These are phyloP conservation scores for Exophiala viscosa DNA, from an alignment of 2,329 filamentous ascomycete genomes.

Conservation along the genomic window DNA sequence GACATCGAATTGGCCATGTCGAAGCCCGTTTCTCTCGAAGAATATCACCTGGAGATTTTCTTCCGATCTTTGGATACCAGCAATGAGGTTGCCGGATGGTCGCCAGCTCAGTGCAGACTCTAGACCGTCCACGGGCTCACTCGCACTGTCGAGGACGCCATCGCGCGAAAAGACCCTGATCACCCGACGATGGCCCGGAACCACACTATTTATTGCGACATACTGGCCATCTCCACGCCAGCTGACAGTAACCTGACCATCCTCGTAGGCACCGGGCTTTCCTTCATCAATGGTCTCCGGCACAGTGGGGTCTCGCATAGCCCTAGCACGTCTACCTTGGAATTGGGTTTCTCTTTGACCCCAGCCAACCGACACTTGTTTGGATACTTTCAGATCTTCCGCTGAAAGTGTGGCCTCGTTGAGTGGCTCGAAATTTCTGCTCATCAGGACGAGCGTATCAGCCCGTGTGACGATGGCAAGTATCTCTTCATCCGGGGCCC, in stretches of 20 bases:
- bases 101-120: slow-evolving; percentile 86
- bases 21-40: slow-evolving; percentile 93
- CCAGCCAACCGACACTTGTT: slow-evolving; percentile 95
- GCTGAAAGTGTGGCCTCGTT: slow-evolving; percentile 67
- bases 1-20: slow-evolving; percentile 91
- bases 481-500: slow-evolving; percentile 94
- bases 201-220: slow-evolving; percentile 79
- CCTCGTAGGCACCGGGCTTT: slow-evolving; percentile 68
- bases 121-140: slow-evolving; percentile 90
- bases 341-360: slow-evolving; percentile 98
- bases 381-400: slow-evolving; percentile 81
- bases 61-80: slow-evolving; percentile 69
- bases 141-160: slow-evolving; percentile 85
- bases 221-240: slow-evolving; percentile 95
- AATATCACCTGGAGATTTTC: slow-evolving; percentile 75
- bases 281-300: slow-evolving; percentile 89
- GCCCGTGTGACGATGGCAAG: slow-evolving; percentile 77
- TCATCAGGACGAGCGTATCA: slow-evolving; percentile 85
- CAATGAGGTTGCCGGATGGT: slow-evolving; percentile 83
- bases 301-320: slow-evolving; percentile 87
- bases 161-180: slow-evolving; percentile 89
- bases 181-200: slow-evolving; percentile 65
- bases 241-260: slow-evolving; percentile 68
- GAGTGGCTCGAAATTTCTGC: slow-evolving; percentile 79
- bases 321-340: slow-evolving; percentile 81